phyloP scores from a whole-genome alignment of 805 yeast species.

The Saturnispora silvae region DNA sequence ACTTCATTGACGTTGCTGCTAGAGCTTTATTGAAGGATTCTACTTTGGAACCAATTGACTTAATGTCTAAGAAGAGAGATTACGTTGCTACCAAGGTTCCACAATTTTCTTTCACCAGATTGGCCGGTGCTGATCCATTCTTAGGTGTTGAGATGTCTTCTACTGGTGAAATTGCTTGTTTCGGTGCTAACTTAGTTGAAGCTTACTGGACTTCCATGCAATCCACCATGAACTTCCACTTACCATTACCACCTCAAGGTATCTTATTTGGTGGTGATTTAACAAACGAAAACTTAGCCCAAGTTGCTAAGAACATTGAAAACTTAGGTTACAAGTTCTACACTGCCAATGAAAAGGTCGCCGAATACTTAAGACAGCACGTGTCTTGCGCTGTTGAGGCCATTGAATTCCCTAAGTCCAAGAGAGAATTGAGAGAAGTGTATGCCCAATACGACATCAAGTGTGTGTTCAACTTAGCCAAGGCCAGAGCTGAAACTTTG shows the following conservation, averaged over 20 bases:
- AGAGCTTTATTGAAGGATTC: slow-evolving; percentile 68
- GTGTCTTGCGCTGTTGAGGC: slow-evolving; percentile 42
- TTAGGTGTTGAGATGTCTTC: slow-evolving; percentile 99
- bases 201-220: slow-evolving; percentile 98
- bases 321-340: slow-evolving; percentile 74
- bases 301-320: slow-evolving; percentile 59
- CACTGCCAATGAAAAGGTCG: slow-evolving; percentile 65
- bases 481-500: slow-evolving; percentile 75
- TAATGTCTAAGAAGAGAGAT: slow-evolving; percentile 65
- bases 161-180: slow-evolving; percentile 97
- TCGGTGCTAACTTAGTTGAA: slow-evolving; percentile 75
- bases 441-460: slow-evolving; percentile 79
- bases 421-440: slow-evolving; percentile 85
- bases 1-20: slow-evolving; percentile 92
- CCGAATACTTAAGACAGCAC: slow-evolving; percentile 50
- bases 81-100: slow-evolving; percentile 97
- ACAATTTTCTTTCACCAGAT: slow-evolving; percentile 94
- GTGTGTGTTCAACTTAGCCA: slow-evolving; percentile 87
- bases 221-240: slow-evolving; percentile 92
- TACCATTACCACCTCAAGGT: slow-evolving; percentile 87
- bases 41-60: slow-evolving; percentile 69
- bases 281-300: slow-evolving; percentile 55
- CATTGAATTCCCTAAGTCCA: slow-evolving; percentile 85
- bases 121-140: slow-evolving; percentile 99
- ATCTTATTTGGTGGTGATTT: slow-evolving; percentile 92